Base-by-base conservation (phyloP, 225 moss, liverwort and hornwort species). In the Pseudisothecium myosuroides region DNA sequence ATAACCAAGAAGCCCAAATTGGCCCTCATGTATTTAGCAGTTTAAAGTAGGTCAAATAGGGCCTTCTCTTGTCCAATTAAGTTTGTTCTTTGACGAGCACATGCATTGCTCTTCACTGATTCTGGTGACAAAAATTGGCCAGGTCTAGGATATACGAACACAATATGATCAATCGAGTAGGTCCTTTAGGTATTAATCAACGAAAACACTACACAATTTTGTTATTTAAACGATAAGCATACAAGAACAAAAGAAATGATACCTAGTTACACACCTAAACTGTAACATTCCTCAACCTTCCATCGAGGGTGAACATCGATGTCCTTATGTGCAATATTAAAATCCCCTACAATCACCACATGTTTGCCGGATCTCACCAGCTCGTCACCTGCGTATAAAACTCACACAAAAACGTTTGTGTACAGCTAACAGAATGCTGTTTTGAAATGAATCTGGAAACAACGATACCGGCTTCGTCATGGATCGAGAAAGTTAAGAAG, bases 331-430 rank as follows among this genome's bases (percentile, higher is more conserved):
- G 97, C 95, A 81, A 97, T 86, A 78, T 97, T 97, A 63, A 96
- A 94, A 91, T 97, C 97, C 77, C 97, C 97, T 24, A 97, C 97
- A 69, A 97, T 84, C 67, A 97, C 84, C 29, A 97, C 89, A 90
- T 97, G 96, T 90, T 92, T 92, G 80, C 97, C 94, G 73, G 97
- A 93, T 75, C 92, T 91, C 87, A 96, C 93, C 39, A 97, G 76
- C 60, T 92, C 92, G 86, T 97, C 96, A 92, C 96, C 96, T 97
- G 94, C 87, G 85, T 54, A 63, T 12, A 69, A 64, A 83, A 65
- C 77, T 39, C 91, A 87, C 52, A 72, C 32, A 54, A 29, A 24
- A 58, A 74, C 26, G 61, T 77, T 52, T 83, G 75, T 58, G 65
- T 63, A 56, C 65, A 50, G 37, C 13, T 41, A 29, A 69, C 36